Evolutionary conservation across 768 basidiomycete genomes (phyloP), one percentile per base, ranked within the genome.

Genomic region (Boletus barrowsii): DNA sequence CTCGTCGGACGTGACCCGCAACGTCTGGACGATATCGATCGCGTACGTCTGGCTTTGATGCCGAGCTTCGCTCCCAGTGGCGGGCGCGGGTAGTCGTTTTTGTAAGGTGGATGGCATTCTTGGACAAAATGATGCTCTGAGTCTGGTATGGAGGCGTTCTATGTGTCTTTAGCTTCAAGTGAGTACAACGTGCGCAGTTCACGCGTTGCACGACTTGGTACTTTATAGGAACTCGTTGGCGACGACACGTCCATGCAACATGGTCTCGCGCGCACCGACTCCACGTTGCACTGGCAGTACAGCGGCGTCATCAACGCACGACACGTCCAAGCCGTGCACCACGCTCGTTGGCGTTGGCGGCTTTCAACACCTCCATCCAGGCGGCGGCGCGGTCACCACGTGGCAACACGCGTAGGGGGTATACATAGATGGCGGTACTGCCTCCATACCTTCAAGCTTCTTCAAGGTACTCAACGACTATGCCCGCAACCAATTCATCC

Each of bases 1-100:
- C 42, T 61, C 63, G 54, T 60, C 51, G 32, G 67, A 71, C 44
- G 56, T 60, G 36, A 72, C 55, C 33, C 60, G 69, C 60, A 69
- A 17, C 46, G 54, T 67, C 60, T 70, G 67, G 35, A 70, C 62
- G 57, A 69, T 58, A 50, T 71, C 67, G 56, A 71, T 57, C 59
- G 68, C 55, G 45, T 67, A 65, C 35, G 65, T 59, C 22, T 58
- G 54, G 20, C 51, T 59, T 14, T 51, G 52, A 11, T 47, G 56
- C 37, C 35, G 37, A 24, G 41, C 13, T 11, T 49, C 50, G 14
- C 24, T 29, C 8, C 42, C 49, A 3, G 41, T 17, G 35, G 43
- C 41, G 17, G 59, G 45, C 9, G 55, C 48, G 17, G 54, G 62
- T 1, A 3, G 55, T 32, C 51, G 64, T 55, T 65, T 65, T 22